Evolutionary conservation across 441 rosid species (phyloP), one percentile per base, ranked within the genome.

Genomic region (Erodium trifolium): DNA sequence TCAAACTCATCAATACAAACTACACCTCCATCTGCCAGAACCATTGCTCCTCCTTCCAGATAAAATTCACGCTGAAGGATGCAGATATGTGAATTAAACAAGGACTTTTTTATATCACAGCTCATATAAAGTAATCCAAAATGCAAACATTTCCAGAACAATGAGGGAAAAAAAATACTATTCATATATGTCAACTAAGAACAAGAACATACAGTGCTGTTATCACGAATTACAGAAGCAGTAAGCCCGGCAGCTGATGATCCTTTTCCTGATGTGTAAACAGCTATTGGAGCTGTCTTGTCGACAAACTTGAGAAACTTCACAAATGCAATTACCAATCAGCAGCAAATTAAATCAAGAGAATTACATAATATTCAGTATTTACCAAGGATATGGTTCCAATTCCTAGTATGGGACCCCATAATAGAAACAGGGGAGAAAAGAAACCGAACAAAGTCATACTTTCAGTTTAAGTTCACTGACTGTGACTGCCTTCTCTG

Each of bases 31-130:
- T 93, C 99, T 51, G 99, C 97, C 87, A 93, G 85, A 80, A 93
- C 99, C 99, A 93, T 93, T 70, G 97, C 99, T 69, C 99, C 99
- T 31, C 97, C 99, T 86, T 91, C 99, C 57, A 93, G 97, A 78
- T 93, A 93, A 83, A 93, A 93, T 77, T 93, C 97, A 5, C 95
- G 88, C 97, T 93, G 85, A 76, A 57, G 13, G 17, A 37, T 31
- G 73, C 23, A 71, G 8, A 70, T 75, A 68, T 49, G 41, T 16
- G 57, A 68, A 71, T 45, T 45, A 9, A 45, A 45, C 51, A 45
- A 45, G 13, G 13, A 9, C 0, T n/a, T 10, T 10, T 45, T 45
- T 10, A 45, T 45, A 45, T 45, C n/a, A 45, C n/a, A 45, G 51
- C 13, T 10, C 13, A 45, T 10, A 45, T 45, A 11, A 45, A 45